A percentile compares a stretch with the other conserved stretches of the same genome.
These are phyloP conservation scores for Linnemannia schmuckeri DNA, from an alignment of 192 early-diverging fungal species.

Conservation along the genomic window DNA sequence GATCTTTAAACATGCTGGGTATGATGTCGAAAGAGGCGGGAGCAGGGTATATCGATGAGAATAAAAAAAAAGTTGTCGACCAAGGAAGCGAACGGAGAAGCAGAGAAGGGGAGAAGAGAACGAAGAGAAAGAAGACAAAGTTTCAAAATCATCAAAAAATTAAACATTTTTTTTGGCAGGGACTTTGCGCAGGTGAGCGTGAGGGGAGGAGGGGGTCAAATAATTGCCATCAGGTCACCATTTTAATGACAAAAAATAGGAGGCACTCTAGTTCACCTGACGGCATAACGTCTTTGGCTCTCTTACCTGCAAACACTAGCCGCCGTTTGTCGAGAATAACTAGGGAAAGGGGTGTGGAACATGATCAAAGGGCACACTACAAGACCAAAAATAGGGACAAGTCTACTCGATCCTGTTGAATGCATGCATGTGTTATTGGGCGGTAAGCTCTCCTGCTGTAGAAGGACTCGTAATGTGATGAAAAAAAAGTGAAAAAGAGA, in stretches of 20 bases:
- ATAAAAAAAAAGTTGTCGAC: not conserved
- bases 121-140: not conserved
- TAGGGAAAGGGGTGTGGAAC: not conserved
- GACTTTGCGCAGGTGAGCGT: constrained; percentile 16
- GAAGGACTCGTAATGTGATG: not conserved
- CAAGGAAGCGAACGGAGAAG: not conserved
- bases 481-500: not conserved
- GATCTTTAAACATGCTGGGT: constrained; percentile 19
- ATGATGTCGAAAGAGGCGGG: not conserved
- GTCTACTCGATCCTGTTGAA: not conserved
- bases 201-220: not conserved
- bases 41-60: not conserved
- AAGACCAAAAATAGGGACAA: not conserved
- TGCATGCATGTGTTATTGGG: not conserved
- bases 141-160: not conserved
- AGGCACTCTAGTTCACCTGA: constrained; percentile 10
- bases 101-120: not conserved
- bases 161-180: constrained; percentile 4
- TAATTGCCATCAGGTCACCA: not conserved
- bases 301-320: not conserved
- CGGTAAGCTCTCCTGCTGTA: not conserved
- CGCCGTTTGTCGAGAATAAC: not conserved
- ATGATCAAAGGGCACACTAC: not conserved
- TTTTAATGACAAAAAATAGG: not conserved
- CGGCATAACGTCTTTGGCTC: not conserved